A percentile compares a stretch with the other conserved stretches of the same genome.
phyloP scores from a whole-genome alignment of 805 yeast species.

The Sugiyamaella chiloensis region DNA sequence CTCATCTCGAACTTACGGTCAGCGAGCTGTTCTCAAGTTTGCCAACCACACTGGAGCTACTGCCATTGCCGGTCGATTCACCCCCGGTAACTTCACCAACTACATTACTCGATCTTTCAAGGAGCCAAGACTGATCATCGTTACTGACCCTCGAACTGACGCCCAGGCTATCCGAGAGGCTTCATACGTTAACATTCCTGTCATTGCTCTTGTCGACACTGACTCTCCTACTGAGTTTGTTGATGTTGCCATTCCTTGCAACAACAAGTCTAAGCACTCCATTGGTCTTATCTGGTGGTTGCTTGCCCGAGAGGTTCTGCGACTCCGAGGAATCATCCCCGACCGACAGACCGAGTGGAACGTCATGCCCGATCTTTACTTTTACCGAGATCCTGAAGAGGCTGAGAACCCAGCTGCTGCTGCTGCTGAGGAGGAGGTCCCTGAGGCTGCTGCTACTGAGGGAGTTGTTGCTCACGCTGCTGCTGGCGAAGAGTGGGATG shows the following conservation, averaged over 20 bases:
- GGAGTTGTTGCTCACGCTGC: constrained; percentile 43
- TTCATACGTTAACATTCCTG: constrained; percentile 99
- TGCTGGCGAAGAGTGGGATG: constrained; percentile 49
- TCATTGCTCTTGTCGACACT: constrained; percentile 96
- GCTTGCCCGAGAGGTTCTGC: constrained; percentile 97
- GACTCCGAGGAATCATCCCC: constrained; percentile 96
- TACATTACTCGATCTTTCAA: constrained; percentile 99
- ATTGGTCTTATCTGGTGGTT: constrained; percentile 99
- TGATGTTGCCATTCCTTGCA: constrained; percentile 99
- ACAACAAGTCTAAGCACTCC: constrained; percentile 99
- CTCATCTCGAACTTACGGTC: constrained; percentile 99
- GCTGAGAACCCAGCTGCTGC: constrained; percentile 73
- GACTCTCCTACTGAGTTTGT: constrained; percentile 99
- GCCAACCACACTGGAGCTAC: constrained; percentile 99
- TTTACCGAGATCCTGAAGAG: constrained; percentile 99
- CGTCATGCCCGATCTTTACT: constrained; percentile 99
- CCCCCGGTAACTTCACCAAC: constrained; percentile 99
- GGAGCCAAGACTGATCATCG: constrained; percentile 99
- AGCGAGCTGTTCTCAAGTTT: constrained; percentile 99
- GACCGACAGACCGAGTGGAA: constrained; percentile 97
- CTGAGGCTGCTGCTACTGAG: constrained; percentile 57
- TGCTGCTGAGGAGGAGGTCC: constrained; percentile 60
- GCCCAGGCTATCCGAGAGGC: constrained; percentile 99
- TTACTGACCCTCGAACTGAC: constrained; percentile 99
- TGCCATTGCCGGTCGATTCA: constrained; percentile 99